Percentiles rank a stretch among this genome's conserved stretches.
Evolutionary conservation across 2,329 filamentous ascomycete species (phyloP).

Genomic region (Aspergillus proliferans): DNA sequence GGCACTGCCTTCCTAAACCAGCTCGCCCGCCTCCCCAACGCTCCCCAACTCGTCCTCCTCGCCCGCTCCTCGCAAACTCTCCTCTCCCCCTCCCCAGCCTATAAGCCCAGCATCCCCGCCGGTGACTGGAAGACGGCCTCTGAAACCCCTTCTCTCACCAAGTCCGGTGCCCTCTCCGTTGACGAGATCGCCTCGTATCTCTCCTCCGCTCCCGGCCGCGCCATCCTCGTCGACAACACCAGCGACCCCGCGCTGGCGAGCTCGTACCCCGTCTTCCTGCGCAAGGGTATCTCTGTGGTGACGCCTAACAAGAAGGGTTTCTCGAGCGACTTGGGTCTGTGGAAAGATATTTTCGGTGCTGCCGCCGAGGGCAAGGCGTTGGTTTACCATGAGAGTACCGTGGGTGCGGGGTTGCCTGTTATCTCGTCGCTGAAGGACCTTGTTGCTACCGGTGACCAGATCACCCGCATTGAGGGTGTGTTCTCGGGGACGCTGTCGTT

Average conservation of each 20-base stretch:
- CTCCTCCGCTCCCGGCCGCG: constrained; percentile 66
- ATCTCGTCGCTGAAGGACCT: constrained; percentile 91
- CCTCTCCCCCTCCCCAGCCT: constrained; percentile 63
- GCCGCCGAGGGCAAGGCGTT: constrained; percentile 61
- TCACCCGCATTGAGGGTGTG: constrained; percentile 90
- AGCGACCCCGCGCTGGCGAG: constrained; percentile 81
- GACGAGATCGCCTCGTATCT: constrained; percentile 72
- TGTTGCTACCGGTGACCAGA: constrained; percentile 86
- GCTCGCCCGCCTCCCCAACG: constrained; percentile 62
- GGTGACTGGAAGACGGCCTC: constrained; percentile 52
- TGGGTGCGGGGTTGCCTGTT: constrained; percentile 87
- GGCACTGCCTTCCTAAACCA: constrained; percentile 86
- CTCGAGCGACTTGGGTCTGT: constrained; percentile 71
- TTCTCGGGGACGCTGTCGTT: constrained; percentile 98
- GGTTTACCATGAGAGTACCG: constrained; percentile 91
- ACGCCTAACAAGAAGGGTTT: constrained; percentile 99
- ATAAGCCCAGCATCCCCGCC: constrained; percentile 56
- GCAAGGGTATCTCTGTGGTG: constrained; percentile 78
- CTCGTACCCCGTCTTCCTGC: constrained; percentile 73
- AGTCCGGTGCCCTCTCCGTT: constrained; percentile 49
- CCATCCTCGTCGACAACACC: constrained; percentile 90
- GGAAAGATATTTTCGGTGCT: constrained; percentile 77
- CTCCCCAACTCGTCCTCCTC: constrained; percentile 74
- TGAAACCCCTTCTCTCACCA: constrained; percentile 55
- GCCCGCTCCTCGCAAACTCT: constrained; percentile 79